Base-by-base conservation (phyloP, 441 rosid genomes). In the Dalechampia spathulata region DNA sequence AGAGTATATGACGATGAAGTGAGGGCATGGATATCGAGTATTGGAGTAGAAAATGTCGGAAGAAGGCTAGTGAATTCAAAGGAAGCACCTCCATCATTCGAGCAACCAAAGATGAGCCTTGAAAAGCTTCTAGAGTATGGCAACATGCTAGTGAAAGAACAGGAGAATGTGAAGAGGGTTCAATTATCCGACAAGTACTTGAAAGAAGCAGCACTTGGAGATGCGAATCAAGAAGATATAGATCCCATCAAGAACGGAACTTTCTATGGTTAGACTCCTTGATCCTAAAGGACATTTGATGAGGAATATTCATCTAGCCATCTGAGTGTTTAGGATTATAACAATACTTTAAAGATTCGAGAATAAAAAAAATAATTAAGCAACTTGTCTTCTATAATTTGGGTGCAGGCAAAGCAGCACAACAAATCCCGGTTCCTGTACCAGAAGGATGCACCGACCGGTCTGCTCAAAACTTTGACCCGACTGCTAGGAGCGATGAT, bases 1-100 rank as follows among this genome's bases (percentile, higher is more conserved):
- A 78, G 99, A 74, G 99, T 92, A 25, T 92, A 92, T 57, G 99
- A 92, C 15, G 97, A 92, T 39, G 97, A 86, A 75, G 99, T 92
- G 78, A 83, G 95, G 78, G 85, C 86, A 62, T 86, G 90, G 81
- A 63, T 89, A 1, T 58, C 74, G 0, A 78, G 68, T 0, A 58
- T 82, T 0, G 99, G 99, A 20, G 90, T 89, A 1, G 73, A 73
- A 3, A 17, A 17, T 42, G 36, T 89, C 9, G 97, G 99, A 48
- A 86, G 75, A 83, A 82, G 60, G 70, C 85, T 89, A 1, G 97
- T 89, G 76, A 92, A 92, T 83, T 92, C 97, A 0, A 81, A 53
- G 81, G 97, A 92, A 22, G 84, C 76, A 37, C 67, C 97, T 2
- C 99, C 97, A 0, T 73, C 79, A 2, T 92, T 92, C 41, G 83